Conservation (phyloP, 2,329 filamentous ascomycete species). For the Hypomyces rosellus region DNA sequence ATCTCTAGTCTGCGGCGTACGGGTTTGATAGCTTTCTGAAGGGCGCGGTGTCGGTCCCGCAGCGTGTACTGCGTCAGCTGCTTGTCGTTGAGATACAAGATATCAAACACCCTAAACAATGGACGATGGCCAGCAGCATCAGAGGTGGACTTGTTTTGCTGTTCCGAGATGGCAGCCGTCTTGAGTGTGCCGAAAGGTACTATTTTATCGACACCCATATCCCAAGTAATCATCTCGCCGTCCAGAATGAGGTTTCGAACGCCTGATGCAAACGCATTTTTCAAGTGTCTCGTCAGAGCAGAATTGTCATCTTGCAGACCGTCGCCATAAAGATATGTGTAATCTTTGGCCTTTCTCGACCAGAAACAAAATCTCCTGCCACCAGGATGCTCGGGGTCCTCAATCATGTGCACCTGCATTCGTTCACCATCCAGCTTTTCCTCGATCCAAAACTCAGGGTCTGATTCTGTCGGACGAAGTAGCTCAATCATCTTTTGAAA, state of each 20-base stretch:
- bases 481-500: constrained; percentile 74
- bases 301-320: constrained; percentile 67
- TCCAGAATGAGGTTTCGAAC: constrained; percentile 88
- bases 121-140: constrained; percentile 50
- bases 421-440: constrained; percentile 96
- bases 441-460: constrained; percentile 88
- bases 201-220: constrained; percentile 75
- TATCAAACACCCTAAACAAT: constrained; percentile 82
- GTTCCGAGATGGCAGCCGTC: constrained; percentile 75
- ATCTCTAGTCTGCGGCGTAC: constrained; percentile 76
- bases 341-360: constrained; percentile 94
- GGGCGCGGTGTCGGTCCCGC: constrained; percentile 68
- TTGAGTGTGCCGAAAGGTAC: constrained; percentile 91
- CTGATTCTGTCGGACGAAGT: constrained; percentile 58
- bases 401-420: constrained; percentile 90
- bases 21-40: constrained; percentile 63
- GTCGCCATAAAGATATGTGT: constrained; percentile 86
- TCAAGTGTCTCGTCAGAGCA: constrained; percentile 73
- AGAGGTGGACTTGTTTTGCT: constrained; percentile 56
- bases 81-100: constrained; percentile 78
- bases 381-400: constrained; percentile 61
- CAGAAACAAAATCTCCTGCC: constrained; percentile 78
- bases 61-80: constrained; percentile 77
- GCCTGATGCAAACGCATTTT: constrained; percentile 66
- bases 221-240: constrained; percentile 99